These are phyloP conservation scores for Xerocomellus dryophilus DNA, from an alignment of 768 basidiomycete genomes.

Conservation along the genomic window DNA sequence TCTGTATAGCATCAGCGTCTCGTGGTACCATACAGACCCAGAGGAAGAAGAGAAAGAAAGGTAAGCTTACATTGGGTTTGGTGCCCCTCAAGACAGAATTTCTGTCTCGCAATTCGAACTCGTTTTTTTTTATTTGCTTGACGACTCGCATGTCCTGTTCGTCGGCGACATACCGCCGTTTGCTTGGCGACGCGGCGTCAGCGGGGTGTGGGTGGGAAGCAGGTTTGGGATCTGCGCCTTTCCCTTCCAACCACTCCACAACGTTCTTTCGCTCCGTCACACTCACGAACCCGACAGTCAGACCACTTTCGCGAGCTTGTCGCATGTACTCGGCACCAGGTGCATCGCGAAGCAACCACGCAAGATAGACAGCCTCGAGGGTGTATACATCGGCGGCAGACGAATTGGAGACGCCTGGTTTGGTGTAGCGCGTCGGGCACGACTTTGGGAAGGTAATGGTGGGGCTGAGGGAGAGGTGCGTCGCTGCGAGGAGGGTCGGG, in stretches of 20 bases:
- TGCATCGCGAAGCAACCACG: slow-evolving; percentile 73
- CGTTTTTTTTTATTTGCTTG: slow-evolving; percentile 72
- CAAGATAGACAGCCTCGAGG: slow-evolving; percentile 79
- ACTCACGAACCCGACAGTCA: slow-evolving; percentile 75
- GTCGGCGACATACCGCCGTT: slow-evolving; percentile 79
- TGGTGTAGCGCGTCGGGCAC: slow-evolving; percentile 73
- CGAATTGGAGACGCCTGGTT: slow-evolving; percentile 45
- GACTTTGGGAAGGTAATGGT: slow-evolving; percentile 63
- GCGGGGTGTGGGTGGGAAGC: slow-evolving; percentile 19
- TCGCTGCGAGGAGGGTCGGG: slow-evolving; percentile 51
- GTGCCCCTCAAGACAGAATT: slow-evolving; percentile 79
- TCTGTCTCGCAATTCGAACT: slow-evolving; percentile 79
- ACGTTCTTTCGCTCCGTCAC: slow-evolving; percentile 85
- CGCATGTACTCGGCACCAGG: slow-evolving; percentile 86
- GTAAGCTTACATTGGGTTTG: slow-evolving; percentile 70
- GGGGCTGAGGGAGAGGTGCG: slow-evolving; percentile 60
- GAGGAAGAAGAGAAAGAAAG: not conserved
- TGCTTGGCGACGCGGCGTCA: slow-evolving; percentile 46
- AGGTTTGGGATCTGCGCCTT: slow-evolving; percentile 27
- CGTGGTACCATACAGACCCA: not conserved
- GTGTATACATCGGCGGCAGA: slow-evolving; percentile 59
- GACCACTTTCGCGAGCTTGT: slow-evolving; percentile 70
- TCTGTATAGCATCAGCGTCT: slow-evolving; percentile 42
- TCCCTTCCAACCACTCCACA: slow-evolving; percentile 81
- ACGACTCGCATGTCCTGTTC: slow-evolving; percentile 76